Percentiles rank a stretch among this genome's conserved stretches.
These are phyloP conservation scores for Stropharia rugosoannulata DNA, from an alignment of 768 basidiomycete genomes.

Conservation along the genomic window DNA sequence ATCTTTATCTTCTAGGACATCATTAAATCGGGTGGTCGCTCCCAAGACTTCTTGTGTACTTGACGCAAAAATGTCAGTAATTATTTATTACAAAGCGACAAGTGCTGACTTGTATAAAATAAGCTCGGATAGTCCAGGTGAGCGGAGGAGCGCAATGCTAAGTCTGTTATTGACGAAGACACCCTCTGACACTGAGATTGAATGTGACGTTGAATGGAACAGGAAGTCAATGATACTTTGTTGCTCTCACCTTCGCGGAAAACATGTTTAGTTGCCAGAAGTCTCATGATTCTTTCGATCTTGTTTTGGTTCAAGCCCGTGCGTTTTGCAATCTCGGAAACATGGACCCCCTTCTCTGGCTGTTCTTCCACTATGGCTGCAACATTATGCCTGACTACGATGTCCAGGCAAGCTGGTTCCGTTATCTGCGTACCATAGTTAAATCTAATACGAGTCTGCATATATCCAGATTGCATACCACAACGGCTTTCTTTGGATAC, in stretches of 20 bases:
- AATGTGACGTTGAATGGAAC: background rate
- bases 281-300: slow-evolving; percentile 29
- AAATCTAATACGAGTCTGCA: background rate
- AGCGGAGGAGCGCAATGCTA: slow-evolving; percentile 19
- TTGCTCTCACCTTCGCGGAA: slow-evolving; percentile 33
- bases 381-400: slow-evolving; percentile 19
- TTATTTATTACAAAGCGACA: background rate
- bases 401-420: slow-evolving; percentile 21
- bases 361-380: slow-evolving; percentile 26
- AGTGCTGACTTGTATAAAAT: background rate
- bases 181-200: slow-evolving; percentile 27
- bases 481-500: slow-evolving; percentile 5
- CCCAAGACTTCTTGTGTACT: background rate
- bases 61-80: background rate
- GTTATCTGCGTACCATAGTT: slow-evolving; percentile 6
- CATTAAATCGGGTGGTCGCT: slow-evolving; percentile 7
- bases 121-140: background rate
- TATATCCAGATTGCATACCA: background rate
- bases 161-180: slow-evolving; percentile 43
- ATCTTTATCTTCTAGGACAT: slow-evolving; percentile 32
- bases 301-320: slow-evolving; percentile 27
- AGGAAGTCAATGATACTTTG: background rate
- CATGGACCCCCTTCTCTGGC: slow-evolving; percentile 26
- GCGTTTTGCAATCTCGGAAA: slow-evolving; percentile 20
- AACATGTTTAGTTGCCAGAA: slow-evolving; percentile 28